Evolutionary conservation across 2,329 filamentous ascomycete genomes (phyloP).

Genomic region (Ceratocystis huliohia): DNA sequence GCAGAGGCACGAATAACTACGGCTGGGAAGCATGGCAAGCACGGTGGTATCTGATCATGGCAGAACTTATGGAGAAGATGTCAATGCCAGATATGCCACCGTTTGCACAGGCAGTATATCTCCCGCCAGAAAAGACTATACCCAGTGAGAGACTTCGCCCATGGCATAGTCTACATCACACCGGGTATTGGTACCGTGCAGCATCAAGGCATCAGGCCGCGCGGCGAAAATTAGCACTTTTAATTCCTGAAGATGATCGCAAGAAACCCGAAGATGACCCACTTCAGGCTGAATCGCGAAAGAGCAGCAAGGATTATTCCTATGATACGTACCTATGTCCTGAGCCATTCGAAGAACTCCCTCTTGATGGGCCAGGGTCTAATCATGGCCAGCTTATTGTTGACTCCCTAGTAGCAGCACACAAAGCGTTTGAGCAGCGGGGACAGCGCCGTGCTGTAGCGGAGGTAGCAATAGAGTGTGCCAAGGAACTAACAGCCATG

Average conservation of each 20-base stretch:
- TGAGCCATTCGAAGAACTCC: slow-evolving; percentile 46
- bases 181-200: slow-evolving; percentile 53
- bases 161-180: slow-evolving; percentile 52
- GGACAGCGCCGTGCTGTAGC: slow-evolving; percentile 41
- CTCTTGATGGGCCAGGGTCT: slow-evolving; percentile 36
- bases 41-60: slow-evolving; percentile 53
- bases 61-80: slow-evolving; percentile 43
- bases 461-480: slow-evolving; percentile 46
- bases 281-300: slow-evolving; percentile 32
- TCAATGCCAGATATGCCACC: slow-evolving; percentile 39
- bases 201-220: slow-evolving; percentile 45
- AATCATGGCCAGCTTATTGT: slow-evolving; percentile 46
- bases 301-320: slow-evolving; percentile 38
- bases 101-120: slow-evolving; percentile 35
- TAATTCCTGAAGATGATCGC: slow-evolving; percentile 48
- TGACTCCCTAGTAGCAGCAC: slow-evolving; percentile 39
- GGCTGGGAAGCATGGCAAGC: slow-evolving; percentile 92
- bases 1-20: slow-evolving; percentile 77
- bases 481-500: slow-evolving; percentile 40
- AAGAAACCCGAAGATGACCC: slow-evolving; percentile 36
- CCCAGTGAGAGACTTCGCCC: slow-evolving; percentile 46
- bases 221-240: slow-evolving; percentile 41
- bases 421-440: slow-evolving; percentile 41
- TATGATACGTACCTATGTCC: slow-evolving; percentile 58
- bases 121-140: slow-evolving; percentile 46